Evolutionary conservation across 257 asterid species (phyloP).

Genomic region (Capsicum chinense): DNA sequence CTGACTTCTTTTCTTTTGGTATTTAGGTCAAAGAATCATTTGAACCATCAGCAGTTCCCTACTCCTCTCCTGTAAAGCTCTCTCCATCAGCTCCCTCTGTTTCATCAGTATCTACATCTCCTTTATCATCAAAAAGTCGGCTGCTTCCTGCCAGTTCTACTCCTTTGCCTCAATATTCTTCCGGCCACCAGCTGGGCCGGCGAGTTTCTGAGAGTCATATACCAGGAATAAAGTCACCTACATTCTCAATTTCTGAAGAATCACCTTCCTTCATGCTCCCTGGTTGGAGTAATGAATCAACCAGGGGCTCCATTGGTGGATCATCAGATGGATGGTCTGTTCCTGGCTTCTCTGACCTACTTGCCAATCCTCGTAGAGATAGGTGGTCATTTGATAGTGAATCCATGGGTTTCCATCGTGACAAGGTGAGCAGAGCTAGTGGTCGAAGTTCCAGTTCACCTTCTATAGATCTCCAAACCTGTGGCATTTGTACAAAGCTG

Average conservation of each 20-base stretch:
- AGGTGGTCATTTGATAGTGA: slow-evolving; percentile 98
- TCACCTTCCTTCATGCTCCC: slow-evolving; percentile 59
- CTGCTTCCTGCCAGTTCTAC: slow-evolving; percentile 67
- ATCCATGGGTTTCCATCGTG: slow-evolving; percentile 59
- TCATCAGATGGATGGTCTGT: slow-evolving; percentile 89
- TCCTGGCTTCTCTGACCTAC: slow-evolving; percentile 72
- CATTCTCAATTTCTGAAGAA: slow-evolving; percentile 80
- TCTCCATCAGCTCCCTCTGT: slow-evolving; percentile 77
- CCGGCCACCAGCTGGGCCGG: slow-evolving; percentile 61
- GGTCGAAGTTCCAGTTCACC: slow-evolving; percentile 55
- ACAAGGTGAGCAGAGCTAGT: slow-evolving; percentile 59
- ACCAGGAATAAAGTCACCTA: slow-evolving; percentile 68
- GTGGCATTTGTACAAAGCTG: slow-evolving; percentile 84
- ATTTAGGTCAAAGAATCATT: slow-evolving; percentile 64
- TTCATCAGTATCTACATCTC: slow-evolving; percentile 68
- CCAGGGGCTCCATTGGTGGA: slow-evolving; percentile 74
- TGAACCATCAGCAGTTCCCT: slow-evolving; percentile 59
- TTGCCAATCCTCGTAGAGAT: slow-evolving; percentile 63
- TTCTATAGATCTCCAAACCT: slow-evolving; percentile 68
- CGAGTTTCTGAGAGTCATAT: slow-evolving; percentile 78
- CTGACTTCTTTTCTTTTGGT: neutral
- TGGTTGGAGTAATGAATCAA: slow-evolving; percentile 74
- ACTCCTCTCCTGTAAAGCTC: slow-evolving; percentile 66
- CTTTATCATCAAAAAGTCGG: slow-evolving; percentile 68
- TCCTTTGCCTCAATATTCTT: slow-evolving; percentile 75